These are phyloP conservation scores for Diaporthe humulicola DNA, from an alignment of 2,329 filamentous ascomycete genomes.

Conservation along the genomic window DNA sequence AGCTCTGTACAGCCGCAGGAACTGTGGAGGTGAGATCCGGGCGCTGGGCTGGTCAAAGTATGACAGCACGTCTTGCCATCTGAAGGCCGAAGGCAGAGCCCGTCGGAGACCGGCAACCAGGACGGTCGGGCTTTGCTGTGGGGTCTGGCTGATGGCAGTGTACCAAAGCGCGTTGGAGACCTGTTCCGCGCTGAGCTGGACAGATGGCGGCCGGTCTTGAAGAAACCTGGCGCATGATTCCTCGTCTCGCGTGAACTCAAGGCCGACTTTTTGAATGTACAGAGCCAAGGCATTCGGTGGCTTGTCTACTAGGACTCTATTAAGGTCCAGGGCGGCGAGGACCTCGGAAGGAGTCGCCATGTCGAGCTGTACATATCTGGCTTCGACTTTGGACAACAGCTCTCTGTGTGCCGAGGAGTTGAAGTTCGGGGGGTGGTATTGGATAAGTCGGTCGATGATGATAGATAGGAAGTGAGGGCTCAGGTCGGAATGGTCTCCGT, in stretches of 20 bases:
- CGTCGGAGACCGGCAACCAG: slow-evolving; percentile 74
- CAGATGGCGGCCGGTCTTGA: slow-evolving; percentile 63
- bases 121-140: slow-evolving; percentile 64
- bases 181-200: slow-evolving; percentile 83
- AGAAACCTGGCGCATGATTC: slow-evolving; percentile 73
- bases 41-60: slow-evolving; percentile 86
- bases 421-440: slow-evolving; percentile 89
- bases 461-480: slow-evolving; percentile 79
- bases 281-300: slow-evolving; percentile 70
- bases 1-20: slow-evolving; percentile 84
- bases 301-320: slow-evolving; percentile 73
- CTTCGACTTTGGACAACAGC: slow-evolving; percentile 73
- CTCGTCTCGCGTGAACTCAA: slow-evolving; percentile 80
- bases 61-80: slow-evolving; percentile 79
- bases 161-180: slow-evolving; percentile 84
- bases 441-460: slow-evolving; percentile 87
- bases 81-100: slow-evolving; percentile 73
- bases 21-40: slow-evolving; percentile 82
- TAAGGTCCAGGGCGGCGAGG: slow-evolving; percentile 77
- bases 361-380: slow-evolving; percentile 76
- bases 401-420: slow-evolving; percentile 81
- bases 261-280: slow-evolving; percentile 80
- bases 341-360: slow-evolving; percentile 78
- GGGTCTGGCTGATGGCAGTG: slow-evolving; percentile 69
- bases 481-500: slow-evolving; percentile 75